Conservation (phyloP, 2,329 filamentous ascomycete genomes). For the Hypoxylon sp. region DNA sequence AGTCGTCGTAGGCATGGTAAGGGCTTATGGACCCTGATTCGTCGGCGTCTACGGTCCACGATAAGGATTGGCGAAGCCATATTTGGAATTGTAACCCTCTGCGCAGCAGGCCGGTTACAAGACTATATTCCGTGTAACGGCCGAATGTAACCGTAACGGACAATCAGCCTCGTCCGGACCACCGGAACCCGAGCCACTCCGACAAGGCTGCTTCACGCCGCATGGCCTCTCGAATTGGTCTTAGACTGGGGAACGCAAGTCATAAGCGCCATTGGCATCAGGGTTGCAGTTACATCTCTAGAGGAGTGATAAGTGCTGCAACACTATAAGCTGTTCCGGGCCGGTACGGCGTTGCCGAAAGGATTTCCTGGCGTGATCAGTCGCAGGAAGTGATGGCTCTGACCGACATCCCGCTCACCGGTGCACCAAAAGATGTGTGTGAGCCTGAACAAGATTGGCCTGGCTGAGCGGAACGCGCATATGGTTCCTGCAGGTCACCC, state of each 20-base stretch:
- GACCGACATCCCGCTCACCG: conserved; percentile 40
- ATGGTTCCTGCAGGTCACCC: conserved; percentile 41
- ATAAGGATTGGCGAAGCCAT: conserved; percentile 30
- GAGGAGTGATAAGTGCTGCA: conserved; percentile 21
- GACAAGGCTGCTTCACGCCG: conserved; percentile 33
- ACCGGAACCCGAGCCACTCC: conserved; percentile 27
- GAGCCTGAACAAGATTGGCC: conserved; percentile 38
- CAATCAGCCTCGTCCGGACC: conserved; percentile 34
- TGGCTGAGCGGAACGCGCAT: conserved; percentile 30
- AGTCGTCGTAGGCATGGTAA: neutral
- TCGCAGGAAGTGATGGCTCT: conserved; percentile 29
- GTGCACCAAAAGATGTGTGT: conserved; percentile 31
- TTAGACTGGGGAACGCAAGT: conserved; percentile 14
- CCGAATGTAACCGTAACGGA: conserved; percentile 29
- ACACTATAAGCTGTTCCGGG: conserved; percentile 34
- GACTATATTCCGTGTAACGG: conserved; percentile 34
- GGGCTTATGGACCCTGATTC: conserved; percentile 4
- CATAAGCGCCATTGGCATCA: conserved; percentile 24
- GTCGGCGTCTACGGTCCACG: conserved; percentile 27
- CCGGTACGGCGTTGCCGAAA: conserved; percentile 43
- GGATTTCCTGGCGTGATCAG: conserved; percentile 38
- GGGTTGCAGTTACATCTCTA: conserved; percentile 30
- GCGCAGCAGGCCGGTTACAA: conserved; percentile 28
- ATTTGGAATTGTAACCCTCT: conserved; percentile 35
- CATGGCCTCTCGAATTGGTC: neutral